Conservation (phyloP, 345 rosid genomes). For the Corchorus capsularis region DNA sequence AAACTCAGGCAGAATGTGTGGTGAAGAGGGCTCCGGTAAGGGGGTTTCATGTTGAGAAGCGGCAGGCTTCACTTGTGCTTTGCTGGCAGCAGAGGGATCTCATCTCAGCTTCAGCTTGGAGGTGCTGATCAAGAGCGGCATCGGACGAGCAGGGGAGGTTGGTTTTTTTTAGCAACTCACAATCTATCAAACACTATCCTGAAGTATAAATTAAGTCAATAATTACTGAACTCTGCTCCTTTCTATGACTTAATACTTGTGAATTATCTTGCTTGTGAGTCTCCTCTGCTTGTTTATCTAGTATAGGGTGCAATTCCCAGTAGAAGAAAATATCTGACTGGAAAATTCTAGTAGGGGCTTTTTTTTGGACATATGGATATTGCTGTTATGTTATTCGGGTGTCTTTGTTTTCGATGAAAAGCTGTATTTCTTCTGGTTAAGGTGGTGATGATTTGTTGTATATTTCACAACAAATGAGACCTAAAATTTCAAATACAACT, state of each 20-base stretch:
- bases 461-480: slow-evolving; percentile 25
- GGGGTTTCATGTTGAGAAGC: slow-evolving; percentile 62
- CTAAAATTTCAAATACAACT: slow-evolving; percentile 17
- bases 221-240: slow-evolving; percentile 29
- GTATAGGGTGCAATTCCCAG: slow-evolving; percentile 20
- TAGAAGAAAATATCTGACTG: slow-evolving; percentile 29
- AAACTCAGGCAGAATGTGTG: slow-evolving; percentile 57
- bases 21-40: slow-evolving; percentile 49
- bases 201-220: slow-evolving; percentile 30
- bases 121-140: slow-evolving; percentile 39
- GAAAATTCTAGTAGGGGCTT: slow-evolving; percentile 25
- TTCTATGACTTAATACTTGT: slow-evolving; percentile 29
- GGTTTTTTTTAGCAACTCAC: slow-evolving; percentile 31
- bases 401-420: slow-evolving; percentile 24
- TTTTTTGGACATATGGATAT: slow-evolving; percentile 28
- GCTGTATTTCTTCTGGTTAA: slow-evolving; percentile 24
- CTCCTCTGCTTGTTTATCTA: slow-evolving; percentile 36
- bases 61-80: slow-evolving; percentile 48
- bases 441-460: slow-evolving; percentile 27
- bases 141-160: slow-evolving; percentile 25
- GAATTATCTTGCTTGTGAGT: slow-evolving; percentile 30
- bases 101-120: slow-evolving; percentile 61
- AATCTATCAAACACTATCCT: slow-evolving; percentile 25
- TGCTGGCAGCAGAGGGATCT: slow-evolving; percentile 57
- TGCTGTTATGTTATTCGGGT: slow-evolving; percentile 29